Evolutionary conservation across 1,284 basidiomycete genomes (phyloP), one percentile per base, ranked within the genome.

Genomic region (Ustilago cynodontis): DNA sequence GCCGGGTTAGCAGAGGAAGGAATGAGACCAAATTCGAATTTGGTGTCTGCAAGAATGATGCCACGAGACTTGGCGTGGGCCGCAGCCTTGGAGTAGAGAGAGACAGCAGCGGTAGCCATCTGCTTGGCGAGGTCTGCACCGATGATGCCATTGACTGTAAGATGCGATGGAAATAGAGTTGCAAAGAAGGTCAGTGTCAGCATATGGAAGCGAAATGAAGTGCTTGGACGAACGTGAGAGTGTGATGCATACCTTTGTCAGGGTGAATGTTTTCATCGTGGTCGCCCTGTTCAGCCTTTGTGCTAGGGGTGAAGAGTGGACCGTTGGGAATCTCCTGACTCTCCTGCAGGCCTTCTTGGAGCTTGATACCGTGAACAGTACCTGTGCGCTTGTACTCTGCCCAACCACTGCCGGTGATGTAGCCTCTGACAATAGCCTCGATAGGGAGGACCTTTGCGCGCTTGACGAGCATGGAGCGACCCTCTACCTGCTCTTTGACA

Each of bases 211-310:
- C 11, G 26, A n/a, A 28, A 35, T 1, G 1, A n/a, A 20, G 18
- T 28, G 29, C 1, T 28, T 33, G 0, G 14, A 37, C 8, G 50
- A 18, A 7, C 6, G 24, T 2, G 58, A 24, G 14, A 43, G 9
- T 22, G 29, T 20, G 10, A 3, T 22, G 35, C 78, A 59, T 58
- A 93, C 94, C 93, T 89, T 91, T 89, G 79, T 93, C 92, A 1
- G 95, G 94, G 59, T 95, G 94, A 75, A 99, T 98, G 86, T 99
- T 99, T 86, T 98, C 95, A 86, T 99, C 96, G 84, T 99, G 95
- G 43, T 90, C 89, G 7, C 97, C 97, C 82, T 93, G 92, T 67
- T 95, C 95, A 0, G 96, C 97, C 86, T 99, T 99, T 11, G 96
- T 99, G 1, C 94, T 96, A 0, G 97, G 97, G 0, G 97, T 99